These are phyloP conservation scores for Cichorium intybus DNA, from an alignment of 140 eudicot species.

Conservation along the genomic window DNA sequence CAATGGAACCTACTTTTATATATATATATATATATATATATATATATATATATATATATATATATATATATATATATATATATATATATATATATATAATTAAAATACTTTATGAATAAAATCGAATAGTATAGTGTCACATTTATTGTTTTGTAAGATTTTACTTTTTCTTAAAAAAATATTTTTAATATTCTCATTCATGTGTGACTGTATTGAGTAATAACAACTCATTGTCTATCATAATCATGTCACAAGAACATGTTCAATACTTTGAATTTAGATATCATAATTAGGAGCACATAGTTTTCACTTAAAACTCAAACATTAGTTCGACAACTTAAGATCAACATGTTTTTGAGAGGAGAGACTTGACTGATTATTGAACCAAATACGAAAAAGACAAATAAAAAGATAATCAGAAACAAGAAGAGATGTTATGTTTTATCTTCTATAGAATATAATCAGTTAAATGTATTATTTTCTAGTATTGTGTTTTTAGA, in stretches of 20 bases:
- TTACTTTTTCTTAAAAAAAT: not conserved
- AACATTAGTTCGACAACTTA: not conserved
- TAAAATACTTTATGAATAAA: too few relatives aligned
- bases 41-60: too few relatives aligned
- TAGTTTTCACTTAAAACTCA: conserved; percentile 16
- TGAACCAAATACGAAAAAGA: not conserved
- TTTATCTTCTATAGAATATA: too few relatives aligned
- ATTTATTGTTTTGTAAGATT: conserved; percentile 5
- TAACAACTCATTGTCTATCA: conserved; percentile 36
- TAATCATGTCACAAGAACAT: conserved; percentile 29
- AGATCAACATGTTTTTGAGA: not conserved
- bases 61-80: too few relatives aligned
- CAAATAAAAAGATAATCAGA: too few relatives aligned
- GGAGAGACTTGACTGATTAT: not conserved
- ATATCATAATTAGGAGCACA: conserved; percentile 22
- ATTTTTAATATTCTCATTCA: conserved; percentile 10
- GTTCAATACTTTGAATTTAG: conserved; percentile 23
- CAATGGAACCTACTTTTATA: too few relatives aligned
- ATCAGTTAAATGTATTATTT: too few relatives aligned
- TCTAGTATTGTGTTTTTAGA: too few relatives aligned
- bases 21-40: too few relatives aligned
- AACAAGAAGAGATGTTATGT: too few relatives aligned
- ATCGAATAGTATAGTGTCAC: too few relatives aligned
- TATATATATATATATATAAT: too few relatives aligned
- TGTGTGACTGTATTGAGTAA: conserved; percentile 24